These are phyloP conservation scores for Thielaviopsis musarum DNA, from an alignment of 2,329 filamentous ascomycete genomes.

Conservation along the genomic window DNA sequence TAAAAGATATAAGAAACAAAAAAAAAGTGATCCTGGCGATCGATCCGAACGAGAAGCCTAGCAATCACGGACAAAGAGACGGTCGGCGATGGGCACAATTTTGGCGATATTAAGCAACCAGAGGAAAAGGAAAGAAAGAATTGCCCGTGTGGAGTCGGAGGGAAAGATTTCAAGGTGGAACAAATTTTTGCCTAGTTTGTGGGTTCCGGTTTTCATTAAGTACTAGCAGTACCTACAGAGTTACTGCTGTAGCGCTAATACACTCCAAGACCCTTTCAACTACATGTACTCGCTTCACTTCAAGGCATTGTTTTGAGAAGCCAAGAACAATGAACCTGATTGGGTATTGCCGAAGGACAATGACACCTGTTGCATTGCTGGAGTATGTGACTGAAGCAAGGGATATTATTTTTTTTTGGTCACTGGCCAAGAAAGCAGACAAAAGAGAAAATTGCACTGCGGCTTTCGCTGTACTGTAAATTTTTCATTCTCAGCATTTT, in stretches of 20 bases:
- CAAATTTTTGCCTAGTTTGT: not conserved
- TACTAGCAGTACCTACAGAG: not conserved
- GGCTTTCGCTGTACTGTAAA: too few species aligned
- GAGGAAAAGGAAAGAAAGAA: not conserved
- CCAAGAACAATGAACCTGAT: not conserved
- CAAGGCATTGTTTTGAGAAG: too few species aligned
- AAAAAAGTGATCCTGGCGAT: slow-evolving; percentile 16
- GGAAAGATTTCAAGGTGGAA: not conserved
- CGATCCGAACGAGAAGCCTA: not conserved
- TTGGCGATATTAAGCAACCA: not conserved
- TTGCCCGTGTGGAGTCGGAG: not conserved
- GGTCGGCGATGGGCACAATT: not conserved
- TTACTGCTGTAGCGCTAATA: not conserved
- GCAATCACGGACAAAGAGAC: not conserved
- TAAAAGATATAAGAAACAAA: slow-evolving; percentile 1
- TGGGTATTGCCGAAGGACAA: not conserved
- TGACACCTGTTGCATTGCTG: not conserved
- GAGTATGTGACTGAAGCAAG: not conserved
- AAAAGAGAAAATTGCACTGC: not conserved
- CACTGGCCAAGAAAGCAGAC: not conserved
- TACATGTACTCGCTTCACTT: not conserved
- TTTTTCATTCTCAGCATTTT: not conserved
- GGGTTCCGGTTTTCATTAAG: not conserved
- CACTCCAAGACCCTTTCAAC: not conserved
- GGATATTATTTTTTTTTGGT: not conserved